Evolutionary conservation across 225 moss, liverwort and hornwort species (phyloP).

Genomic region (Pseudisothecium myosuroides): DNA sequence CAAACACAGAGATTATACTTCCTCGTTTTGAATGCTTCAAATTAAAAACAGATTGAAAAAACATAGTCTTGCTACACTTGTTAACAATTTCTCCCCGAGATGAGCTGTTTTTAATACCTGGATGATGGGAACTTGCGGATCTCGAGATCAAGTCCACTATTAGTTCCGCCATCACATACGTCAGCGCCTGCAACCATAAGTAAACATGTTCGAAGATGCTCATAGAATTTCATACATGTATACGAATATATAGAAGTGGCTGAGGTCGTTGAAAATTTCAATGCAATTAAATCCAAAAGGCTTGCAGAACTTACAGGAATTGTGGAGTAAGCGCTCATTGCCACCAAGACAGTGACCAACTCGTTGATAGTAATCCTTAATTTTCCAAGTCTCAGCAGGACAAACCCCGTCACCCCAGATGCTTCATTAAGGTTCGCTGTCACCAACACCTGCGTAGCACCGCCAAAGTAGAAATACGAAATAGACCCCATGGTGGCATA

Average conservation of each 20-base stretch:
- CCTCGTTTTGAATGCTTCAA: not conserved
- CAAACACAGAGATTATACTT: not conserved
- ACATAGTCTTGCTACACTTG: not conserved
- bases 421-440: constrained; percentile 70
- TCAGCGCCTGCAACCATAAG: constrained; percentile 39
- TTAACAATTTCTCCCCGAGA: not conserved
- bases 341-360: constrained; percentile 64
- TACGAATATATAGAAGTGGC: not conserved
- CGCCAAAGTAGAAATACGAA: constrained; percentile 73
- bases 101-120: constrained; percentile 21
- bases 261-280: not conserved
- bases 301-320: constrained; percentile 43
- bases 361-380: constrained; percentile 51
- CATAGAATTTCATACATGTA: not conserved
- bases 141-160: constrained; percentile 55
- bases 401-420: constrained; percentile 69
- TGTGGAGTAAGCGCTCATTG: constrained; percentile 87
- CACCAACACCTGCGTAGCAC: constrained; percentile 61
- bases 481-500: constrained; percentile 67
- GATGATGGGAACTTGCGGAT: constrained; percentile 36
- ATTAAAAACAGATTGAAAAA: not conserved
- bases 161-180: constrained; percentile 69
- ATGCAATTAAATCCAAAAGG: not conserved
- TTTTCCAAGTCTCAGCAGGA: constrained; percentile 53
- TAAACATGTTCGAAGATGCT: not conserved